Evolutionary conservation across 2,329 filamentous ascomycete species (phyloP).

Genomic region (Myriangium duriaei): DNA sequence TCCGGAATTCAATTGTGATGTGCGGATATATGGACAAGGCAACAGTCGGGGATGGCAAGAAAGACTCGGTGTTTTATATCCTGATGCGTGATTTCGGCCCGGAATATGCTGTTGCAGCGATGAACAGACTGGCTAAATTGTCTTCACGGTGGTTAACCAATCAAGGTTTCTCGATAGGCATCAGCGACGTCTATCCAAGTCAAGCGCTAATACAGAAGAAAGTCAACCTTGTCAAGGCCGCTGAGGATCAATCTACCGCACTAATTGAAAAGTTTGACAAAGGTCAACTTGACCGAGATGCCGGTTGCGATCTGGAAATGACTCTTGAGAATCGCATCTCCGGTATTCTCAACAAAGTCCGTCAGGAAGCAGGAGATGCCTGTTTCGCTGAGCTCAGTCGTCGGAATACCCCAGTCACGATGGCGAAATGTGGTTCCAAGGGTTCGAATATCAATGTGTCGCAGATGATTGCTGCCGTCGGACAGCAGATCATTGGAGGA

Average conservation of each 20-base stretch:
- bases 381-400: slow-evolving; percentile 83
- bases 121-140: slow-evolving; percentile 87
- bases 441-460: slow-evolving; percentile 96
- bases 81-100: slow-evolving; percentile 91
- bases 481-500: slow-evolving; percentile 93
- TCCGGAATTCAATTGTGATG: slow-evolving; percentile 95
- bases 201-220: slow-evolving; percentile 59
- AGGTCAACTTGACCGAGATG: slow-evolving; percentile 70
- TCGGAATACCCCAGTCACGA: slow-evolving; percentile 86
- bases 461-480: slow-evolving; percentile 95
- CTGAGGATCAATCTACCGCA: slow-evolving; percentile 71
- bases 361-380: slow-evolving; percentile 78
- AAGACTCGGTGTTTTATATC: slow-evolving; percentile 94
- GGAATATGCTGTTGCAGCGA: slow-evolving; percentile 73
- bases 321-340: slow-evolving; percentile 86
- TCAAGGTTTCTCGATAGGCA: slow-evolving; percentile 89
- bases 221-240: slow-evolving; percentile 58
- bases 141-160: slow-evolving; percentile 82
- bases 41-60: slow-evolving; percentile 93
- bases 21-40: slow-evolving; percentile 97
- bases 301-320: slow-evolving; percentile 82
- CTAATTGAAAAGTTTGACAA: slow-evolving; percentile 69
- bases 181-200: slow-evolving; percentile 85
- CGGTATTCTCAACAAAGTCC: slow-evolving; percentile 81
- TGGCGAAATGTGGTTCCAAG: slow-evolving; percentile 96